phyloP scores from a whole-genome alignment of 148 eudicot genomes.

The Vaccinium darrowii region DNA sequence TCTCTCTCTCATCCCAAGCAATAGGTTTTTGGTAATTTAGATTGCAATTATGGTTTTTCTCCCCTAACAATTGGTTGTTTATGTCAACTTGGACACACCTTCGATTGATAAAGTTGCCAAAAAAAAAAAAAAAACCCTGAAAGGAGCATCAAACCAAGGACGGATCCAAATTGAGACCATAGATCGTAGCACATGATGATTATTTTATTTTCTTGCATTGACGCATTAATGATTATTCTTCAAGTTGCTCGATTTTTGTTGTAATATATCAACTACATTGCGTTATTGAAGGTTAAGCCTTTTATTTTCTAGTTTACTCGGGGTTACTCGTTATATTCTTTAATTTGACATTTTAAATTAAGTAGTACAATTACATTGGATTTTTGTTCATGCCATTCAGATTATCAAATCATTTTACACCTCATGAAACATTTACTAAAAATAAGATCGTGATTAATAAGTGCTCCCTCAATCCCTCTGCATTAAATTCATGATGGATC shows the following conservation, averaged over 20 bases:
- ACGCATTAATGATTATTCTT: too few relatives aligned
- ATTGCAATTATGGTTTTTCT: not conserved
- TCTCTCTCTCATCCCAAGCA: not conserved
- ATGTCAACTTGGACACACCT: not conserved
- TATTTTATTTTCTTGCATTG: not conserved
- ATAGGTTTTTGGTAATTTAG: not conserved
- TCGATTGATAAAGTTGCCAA: not conserved
- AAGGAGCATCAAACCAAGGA: too few relatives aligned
- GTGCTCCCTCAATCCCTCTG: too few relatives aligned
- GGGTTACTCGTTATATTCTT: too few relatives aligned
- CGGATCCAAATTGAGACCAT: not conserved
- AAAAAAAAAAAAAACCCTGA: too few relatives aligned
- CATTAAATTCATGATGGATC: not conserved
- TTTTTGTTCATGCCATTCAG: too few relatives aligned
- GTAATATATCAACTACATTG: not conserved
- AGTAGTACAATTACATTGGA: too few relatives aligned
- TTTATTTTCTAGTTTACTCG: too few relatives aligned
- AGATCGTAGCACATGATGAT: not conserved
- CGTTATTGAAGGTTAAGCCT: not conserved
- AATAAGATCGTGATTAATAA: too few relatives aligned
- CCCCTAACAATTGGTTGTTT: not conserved
- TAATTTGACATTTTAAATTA: too few relatives aligned
- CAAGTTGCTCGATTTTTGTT: not conserved
- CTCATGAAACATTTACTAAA: too few relatives aligned
- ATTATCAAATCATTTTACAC: too few relatives aligned